A percentile compares a stretch with the other conserved stretches of the same genome.
These are phyloP conservation scores for Boehmeria nivea DNA, from an alignment of 306 rosid genomes.

Conservation along the genomic window DNA sequence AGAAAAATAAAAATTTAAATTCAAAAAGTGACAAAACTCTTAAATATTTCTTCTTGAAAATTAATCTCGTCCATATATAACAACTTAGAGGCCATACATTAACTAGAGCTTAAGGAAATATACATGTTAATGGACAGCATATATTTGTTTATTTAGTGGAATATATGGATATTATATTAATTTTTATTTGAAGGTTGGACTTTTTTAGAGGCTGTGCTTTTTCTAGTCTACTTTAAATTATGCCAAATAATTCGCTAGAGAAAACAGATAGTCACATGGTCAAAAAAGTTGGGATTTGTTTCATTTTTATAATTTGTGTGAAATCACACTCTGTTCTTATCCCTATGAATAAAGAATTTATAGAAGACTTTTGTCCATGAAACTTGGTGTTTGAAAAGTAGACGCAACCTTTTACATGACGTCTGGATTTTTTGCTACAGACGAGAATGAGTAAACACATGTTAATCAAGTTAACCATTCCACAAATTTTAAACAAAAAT, in stretches of 20 bases:
- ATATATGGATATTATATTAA: too few relatives aligned
- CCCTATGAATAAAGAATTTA: background rate
- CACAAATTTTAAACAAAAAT: constrained; percentile 6
- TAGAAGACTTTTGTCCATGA: background rate
- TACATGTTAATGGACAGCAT: too few relatives aligned
- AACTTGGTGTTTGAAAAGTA: constrained; percentile 33
- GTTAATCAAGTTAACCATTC: too few relatives aligned
- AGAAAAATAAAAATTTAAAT: too few relatives aligned
- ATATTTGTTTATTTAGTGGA: too few relatives aligned
- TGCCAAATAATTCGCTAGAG: constrained; percentile 18
- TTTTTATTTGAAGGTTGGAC: too few relatives aligned
- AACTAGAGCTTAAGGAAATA: too few relatives aligned
- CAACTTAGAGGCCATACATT: too few relatives aligned
- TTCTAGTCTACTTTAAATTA: constrained; percentile 8
- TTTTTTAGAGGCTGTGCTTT: background rate
- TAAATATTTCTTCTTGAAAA: too few relatives aligned
- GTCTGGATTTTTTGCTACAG: constrained; percentile 18
- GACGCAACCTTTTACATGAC: constrained; percentile 14
- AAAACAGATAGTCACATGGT: constrained; percentile 21
- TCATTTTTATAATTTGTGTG: constrained; percentile 22
- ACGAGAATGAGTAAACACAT: constrained; percentile 11
- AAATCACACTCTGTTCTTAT: constrained; percentile 2
- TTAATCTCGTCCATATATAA: too few relatives aligned
- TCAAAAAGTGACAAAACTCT: too few relatives aligned
- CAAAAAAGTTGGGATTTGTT: constrained; percentile 38